Base-by-base conservation (phyloP, 2,329 filamentous ascomycete species). In the Cordyceps farinosa region DNA sequence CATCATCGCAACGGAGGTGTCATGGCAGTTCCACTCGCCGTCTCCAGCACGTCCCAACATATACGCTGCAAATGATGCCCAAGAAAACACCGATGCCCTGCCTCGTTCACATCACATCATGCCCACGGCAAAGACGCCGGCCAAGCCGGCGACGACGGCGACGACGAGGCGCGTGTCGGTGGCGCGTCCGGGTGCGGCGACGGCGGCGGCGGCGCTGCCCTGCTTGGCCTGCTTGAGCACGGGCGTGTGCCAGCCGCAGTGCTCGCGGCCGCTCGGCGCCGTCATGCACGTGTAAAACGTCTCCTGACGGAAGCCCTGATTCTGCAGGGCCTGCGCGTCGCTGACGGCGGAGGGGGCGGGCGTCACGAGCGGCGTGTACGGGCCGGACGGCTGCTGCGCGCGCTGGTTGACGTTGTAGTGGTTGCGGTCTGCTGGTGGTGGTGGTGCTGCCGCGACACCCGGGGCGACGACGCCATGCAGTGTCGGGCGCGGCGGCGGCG, bases 171-270 rank as follows among this genome's bases (percentile, higher is more conserved):
- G 66, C 27, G 66, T 67, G 5, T 67, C 68, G 15, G 68, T 68
- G 29, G 59, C 68, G 3, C 63, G 51, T 27, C 56, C 29, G 15
- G 65, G 47, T 13, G 17, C 50, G 27, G 36, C 42, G 42, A 34
- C 34, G 7, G 27, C 42, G 27, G 51, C 32, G 15, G 36, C 53
- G 5, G 32, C 60, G 27, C 44, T 47, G n/a, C 40, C 69, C 59
- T 64, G 67, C 60, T 66, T 66, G 9, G 66, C 68, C 67, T 45
- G 54, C 40, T 73, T 70, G 53, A 72, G 65, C 0, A 76, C 66
- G 1, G 75, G 74, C 13, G 75, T 70, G 61, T 74, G 74, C 75
- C 75, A 77, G 6, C 74, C 75, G 62, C 75, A 76, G 47, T 71
- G 71, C 62, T 72, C 70, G n/a, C 64, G 54, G 10, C 70, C 71